Conservation (phyloP, 805 yeast species). For the Wickerhamomyces tratensis region DNA sequence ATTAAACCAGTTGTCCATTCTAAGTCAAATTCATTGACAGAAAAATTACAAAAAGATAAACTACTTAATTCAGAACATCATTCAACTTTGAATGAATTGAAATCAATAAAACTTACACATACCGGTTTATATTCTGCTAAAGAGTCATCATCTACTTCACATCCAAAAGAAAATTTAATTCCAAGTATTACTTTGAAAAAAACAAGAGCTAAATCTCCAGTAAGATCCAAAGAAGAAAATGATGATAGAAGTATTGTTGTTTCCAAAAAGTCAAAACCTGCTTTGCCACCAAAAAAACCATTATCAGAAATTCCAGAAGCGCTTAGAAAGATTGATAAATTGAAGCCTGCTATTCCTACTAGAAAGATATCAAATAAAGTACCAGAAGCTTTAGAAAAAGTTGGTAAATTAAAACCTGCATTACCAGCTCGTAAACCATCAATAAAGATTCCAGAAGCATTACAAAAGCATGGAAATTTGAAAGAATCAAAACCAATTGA, state of each 20-base stretch:
- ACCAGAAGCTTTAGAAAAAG: constrained; percentile 13
- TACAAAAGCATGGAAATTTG: constrained; percentile 3
- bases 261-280: constrained; percentile 1
- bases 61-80: background rate
- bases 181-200: constrained; percentile 11
- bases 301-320: constrained; percentile 13
- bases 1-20: constrained; percentile 22
- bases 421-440: constrained; percentile 14
- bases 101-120: constrained; percentile 4
- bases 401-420: constrained; percentile 12
- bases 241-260: too few relatives aligned
- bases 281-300: constrained; percentile 2
- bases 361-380: constrained; percentile 10
- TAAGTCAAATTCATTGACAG: constrained; percentile 20
- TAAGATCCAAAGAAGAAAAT: too few relatives aligned
- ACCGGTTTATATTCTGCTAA: too few relatives aligned
- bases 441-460: constrained; percentile 12
- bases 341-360: constrained; percentile 14
- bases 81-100: constrained; percentile 7
- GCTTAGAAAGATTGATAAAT: constrained; percentile 4
- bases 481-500: background rate
- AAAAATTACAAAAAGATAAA: constrained; percentile 18
- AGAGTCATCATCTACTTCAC: too few relatives aligned
- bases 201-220: constrained; percentile 9
- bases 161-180: background rate